phyloP scores from a whole-genome alignment of 257 asterid genomes.

The Anisodus acutangulus region DNA sequence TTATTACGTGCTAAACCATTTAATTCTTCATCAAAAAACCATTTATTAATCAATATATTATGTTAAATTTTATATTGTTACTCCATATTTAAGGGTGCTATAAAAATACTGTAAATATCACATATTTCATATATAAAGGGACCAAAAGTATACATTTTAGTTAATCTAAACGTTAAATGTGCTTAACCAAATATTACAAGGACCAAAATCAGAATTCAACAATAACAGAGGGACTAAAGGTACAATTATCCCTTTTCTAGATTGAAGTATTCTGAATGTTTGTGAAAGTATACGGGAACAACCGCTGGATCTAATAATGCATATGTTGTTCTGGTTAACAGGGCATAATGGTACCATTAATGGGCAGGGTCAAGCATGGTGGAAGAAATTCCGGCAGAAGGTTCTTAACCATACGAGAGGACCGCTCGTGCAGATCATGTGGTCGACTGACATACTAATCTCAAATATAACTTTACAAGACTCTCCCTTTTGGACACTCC shows the following conservation, averaged over 20 bases:
- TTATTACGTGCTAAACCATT: too few relatives aligned
- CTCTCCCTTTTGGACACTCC: slow-evolving; percentile 64
- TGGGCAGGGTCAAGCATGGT: slow-evolving; percentile 63
- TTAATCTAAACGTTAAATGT: too few relatives aligned
- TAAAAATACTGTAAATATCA: too few relatives aligned
- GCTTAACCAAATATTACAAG: too few relatives aligned
- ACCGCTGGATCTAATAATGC: not conserved
- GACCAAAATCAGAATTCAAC: too few relatives aligned
- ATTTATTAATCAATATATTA: too few relatives aligned
- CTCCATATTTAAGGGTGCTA: too few relatives aligned
- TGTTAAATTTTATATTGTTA: too few relatives aligned
- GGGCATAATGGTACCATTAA: slow-evolving; percentile 60
- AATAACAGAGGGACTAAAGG: too few relatives aligned
- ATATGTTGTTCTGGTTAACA: slow-evolving; percentile 30
- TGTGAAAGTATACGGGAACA: not conserved
- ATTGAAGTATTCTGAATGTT: not conserved
- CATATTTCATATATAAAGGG: too few relatives aligned
- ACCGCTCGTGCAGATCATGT: slow-evolving; percentile 60
- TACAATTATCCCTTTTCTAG: not conserved
- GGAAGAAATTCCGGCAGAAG: slow-evolving; percentile 56
- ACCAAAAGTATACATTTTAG: too few relatives aligned
- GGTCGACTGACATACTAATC: slow-evolving; percentile 54
- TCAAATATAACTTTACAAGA: slow-evolving; percentile 50
- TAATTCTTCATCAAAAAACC: too few relatives aligned
- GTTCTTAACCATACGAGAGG: slow-evolving; percentile 58